Percentiles rank a stretch among this genome's conserved stretches.
phyloP scores from a whole-genome alignment of 148 eudicot species.

The Persicaria tinctoria region DNA sequence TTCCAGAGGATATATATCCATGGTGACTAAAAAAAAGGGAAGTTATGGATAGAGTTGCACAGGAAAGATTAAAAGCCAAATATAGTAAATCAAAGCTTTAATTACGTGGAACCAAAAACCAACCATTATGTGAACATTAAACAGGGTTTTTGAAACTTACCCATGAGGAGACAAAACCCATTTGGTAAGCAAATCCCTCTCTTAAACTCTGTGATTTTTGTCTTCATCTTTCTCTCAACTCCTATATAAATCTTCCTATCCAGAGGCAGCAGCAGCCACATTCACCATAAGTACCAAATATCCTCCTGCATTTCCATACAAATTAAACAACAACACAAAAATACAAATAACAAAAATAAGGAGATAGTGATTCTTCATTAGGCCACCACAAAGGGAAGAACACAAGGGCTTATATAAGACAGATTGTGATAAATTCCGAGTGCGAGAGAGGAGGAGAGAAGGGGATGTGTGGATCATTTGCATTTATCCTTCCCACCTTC shows the following conservation, averaged over 20 bases:
- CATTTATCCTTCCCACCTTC: constrained; percentile 4
- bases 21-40: not conserved
- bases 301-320: constrained; percentile 10
- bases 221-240: not conserved
- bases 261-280: not conserved
- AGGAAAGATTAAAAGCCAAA: not conserved
- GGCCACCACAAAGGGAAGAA: constrained; percentile 5
- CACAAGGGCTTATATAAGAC: not conserved
- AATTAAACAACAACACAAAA: not conserved
- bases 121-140: not conserved
- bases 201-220: not conserved
- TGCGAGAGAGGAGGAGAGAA: not conserved
- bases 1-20: not conserved
- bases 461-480: constrained; percentile 8
- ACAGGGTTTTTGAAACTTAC: not conserved
- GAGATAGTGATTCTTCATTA: constrained; percentile 8
- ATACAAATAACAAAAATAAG: not conserved
- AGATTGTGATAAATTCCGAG: not conserved
- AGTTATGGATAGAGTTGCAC: constrained; percentile 4
- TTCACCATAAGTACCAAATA: constrained; percentile 1
- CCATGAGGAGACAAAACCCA: not conserved
- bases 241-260: not conserved
- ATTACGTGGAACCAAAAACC: not conserved
- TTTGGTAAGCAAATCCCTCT: constrained; percentile 4
- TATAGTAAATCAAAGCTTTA: not conserved